Conservation (phyloP, 805 yeast genomes). For the fission yeast (Schizosaccharomyces pombe) region DNA sequence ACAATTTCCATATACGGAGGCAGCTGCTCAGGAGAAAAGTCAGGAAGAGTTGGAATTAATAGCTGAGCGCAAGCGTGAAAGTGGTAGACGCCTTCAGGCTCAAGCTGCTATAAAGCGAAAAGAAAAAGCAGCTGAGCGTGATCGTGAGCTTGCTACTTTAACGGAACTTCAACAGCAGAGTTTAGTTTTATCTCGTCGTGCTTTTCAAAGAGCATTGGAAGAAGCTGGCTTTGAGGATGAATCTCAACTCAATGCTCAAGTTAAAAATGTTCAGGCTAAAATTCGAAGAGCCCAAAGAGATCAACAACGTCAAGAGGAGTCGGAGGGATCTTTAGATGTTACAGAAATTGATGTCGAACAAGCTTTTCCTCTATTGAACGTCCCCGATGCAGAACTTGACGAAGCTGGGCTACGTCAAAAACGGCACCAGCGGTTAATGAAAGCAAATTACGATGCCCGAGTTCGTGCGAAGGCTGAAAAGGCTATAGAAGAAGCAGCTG, state of each 20-base stretch:
- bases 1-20: conserved; percentile 59
- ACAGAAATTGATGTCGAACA: conserved; percentile 25
- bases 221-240: conserved; percentile 44
- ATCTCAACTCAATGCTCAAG: conserved; percentile 42
- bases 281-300: conserved; percentile 37
- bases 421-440: conserved; percentile 55
- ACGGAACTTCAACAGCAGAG: conserved; percentile 22
- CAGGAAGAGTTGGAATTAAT: conserved; percentile 62
- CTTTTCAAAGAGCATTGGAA: conserved; percentile 22
- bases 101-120: conserved; percentile 69
- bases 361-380: conserved; percentile 48
- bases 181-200: conserved; percentile 24
- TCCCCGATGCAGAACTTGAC: conserved; percentile 61
- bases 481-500: conserved; percentile 34
- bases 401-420: conserved; percentile 72
- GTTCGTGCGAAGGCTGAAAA: conserved; percentile 61
- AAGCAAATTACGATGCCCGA: conserved; percentile 77
- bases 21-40: conserved; percentile 44
- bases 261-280: conserved; percentile 40
- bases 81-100: conserved; percentile 72
- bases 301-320: conserved; percentile 28
- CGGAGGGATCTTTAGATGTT: background rate
- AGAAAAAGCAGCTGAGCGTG: conserved; percentile 59
- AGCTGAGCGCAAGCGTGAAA: conserved; percentile 59
- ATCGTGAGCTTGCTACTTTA: conserved; percentile 57